phyloP scores from a whole-genome alignment of 768 basidiomycete species.

The Scleroderma bovista region DNA sequence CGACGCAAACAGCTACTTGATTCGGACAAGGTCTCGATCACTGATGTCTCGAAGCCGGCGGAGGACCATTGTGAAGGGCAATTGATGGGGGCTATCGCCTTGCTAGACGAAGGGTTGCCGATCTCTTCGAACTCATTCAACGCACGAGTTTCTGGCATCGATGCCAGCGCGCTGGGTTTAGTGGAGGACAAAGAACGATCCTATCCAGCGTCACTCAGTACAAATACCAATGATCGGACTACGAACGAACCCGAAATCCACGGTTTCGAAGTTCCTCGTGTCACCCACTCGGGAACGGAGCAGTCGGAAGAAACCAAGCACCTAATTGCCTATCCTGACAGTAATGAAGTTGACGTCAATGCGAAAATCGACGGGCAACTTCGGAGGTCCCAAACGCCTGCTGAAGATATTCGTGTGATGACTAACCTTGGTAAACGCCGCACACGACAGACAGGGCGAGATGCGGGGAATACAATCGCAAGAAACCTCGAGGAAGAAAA shows the following conservation, averaged over 20 bases:
- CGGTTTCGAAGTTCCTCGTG: background rate
- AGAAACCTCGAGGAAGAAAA: conserved; percentile 4
- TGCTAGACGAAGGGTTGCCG: background rate
- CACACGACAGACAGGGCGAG: background rate
- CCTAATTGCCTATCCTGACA: conserved; percentile 27
- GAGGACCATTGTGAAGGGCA: background rate
- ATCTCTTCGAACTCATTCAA: background rate
- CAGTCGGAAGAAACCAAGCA: conserved; percentile 21
- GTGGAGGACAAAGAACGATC: background rate
- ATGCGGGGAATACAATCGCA: background rate
- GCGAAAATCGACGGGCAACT: no score
- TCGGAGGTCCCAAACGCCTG: background rate
- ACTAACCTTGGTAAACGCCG: background rate
- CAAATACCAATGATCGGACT: background rate
- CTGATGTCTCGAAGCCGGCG: no score
- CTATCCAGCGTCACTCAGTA: background rate
- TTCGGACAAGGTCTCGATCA: no score
- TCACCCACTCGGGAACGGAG: background rate
- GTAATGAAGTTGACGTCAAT: background rate
- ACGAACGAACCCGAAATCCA: background rate
- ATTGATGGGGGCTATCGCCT: background rate
- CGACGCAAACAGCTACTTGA: no score
- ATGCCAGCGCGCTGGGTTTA: background rate
- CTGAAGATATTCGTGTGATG: background rate
- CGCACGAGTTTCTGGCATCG: background rate